Evolutionary conservation across 1,284 basidiomycete species (phyloP).

Genomic region (Tylopilus sp.): DNA sequence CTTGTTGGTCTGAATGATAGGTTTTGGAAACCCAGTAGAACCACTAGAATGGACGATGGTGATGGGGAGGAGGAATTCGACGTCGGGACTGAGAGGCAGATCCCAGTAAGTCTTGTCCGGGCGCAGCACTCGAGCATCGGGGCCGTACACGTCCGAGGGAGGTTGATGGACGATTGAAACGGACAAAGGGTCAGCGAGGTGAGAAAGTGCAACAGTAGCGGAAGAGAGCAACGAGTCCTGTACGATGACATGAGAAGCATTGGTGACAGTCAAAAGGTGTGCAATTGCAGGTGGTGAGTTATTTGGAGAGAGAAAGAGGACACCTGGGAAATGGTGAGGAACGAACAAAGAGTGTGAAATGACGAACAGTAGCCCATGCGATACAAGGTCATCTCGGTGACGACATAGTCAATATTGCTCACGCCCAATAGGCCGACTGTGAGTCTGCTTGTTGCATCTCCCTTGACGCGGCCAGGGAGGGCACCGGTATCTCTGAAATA

Average conservation of each 20-base stretch:
- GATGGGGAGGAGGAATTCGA: constrained; percentile 56
- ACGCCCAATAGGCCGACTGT: constrained; percentile 39
- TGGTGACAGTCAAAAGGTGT: constrained; percentile 63
- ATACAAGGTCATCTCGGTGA: constrained; percentile 40
- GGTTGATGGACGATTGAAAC: constrained; percentile 39
- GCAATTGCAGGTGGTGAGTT: constrained; percentile 68
- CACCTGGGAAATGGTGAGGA: constrained; percentile 24
- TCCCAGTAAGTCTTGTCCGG: constrained; percentile 48
- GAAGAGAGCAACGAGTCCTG: constrained; percentile 28
- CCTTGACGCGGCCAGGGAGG: constrained; percentile 35
- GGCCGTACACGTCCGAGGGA: constrained; percentile 23
- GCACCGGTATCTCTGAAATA: constrained; percentile 32
- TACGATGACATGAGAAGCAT: constrained; percentile 53
- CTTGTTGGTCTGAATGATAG: constrained; percentile 55
- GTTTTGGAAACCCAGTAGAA: constrained; percentile 60
- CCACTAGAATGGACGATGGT: constrained; percentile 74
- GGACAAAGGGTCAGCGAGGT: constrained; percentile 29
- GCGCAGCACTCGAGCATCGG: constrained; percentile 40
- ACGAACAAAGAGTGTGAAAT: background rate
- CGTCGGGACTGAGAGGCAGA: constrained; percentile 53
- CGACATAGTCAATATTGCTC: constrained; percentile 41
- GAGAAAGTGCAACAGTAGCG: constrained; percentile 26
- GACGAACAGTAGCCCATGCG: constrained; percentile 46
- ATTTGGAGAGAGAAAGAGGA: constrained; percentile 64
- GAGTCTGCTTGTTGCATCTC: constrained; percentile 36